Evolutionary conservation across 2,329 filamentous ascomycete species (phyloP).

Genomic region (Ascomycota sp.): DNA sequence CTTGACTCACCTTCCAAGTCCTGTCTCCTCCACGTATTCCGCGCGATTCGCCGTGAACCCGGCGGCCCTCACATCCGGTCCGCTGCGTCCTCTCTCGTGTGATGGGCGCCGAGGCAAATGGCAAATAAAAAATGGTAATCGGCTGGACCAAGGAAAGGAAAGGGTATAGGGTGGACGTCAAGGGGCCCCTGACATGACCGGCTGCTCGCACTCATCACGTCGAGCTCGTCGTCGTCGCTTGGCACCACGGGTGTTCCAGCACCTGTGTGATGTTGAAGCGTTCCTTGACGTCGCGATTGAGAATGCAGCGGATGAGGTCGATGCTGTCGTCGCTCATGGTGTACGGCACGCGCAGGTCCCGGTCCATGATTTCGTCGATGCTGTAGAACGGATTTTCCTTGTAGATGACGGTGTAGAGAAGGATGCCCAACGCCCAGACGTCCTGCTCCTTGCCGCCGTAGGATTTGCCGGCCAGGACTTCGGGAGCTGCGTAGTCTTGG

Average conservation of each 20-base stretch:
- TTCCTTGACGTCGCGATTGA: conserved; percentile 70
- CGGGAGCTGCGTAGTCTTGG: conserved; percentile 94
- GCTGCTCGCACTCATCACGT: no score
- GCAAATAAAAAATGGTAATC: no score
- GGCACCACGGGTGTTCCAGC: conserved; percentile 69
- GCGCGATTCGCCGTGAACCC: no score
- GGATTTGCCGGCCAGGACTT: conserved; percentile 78
- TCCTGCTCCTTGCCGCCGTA: conserved; percentile 96
- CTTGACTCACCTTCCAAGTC: no score
- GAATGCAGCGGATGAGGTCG: conserved; percentile 76
- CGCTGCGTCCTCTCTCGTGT: no score
- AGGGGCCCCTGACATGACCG: no score
- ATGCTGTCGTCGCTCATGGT: conserved; percentile 82
- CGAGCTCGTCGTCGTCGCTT: conserved; percentile 4
- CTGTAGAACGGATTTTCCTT: conserved; percentile 99
- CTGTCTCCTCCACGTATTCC: no score
- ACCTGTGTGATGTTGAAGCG: conserved; percentile 78
- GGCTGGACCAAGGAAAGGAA: no score
- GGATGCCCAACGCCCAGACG: conserved; percentile 90
- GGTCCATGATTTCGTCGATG: conserved; percentile 98
- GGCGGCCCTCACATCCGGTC: no score
- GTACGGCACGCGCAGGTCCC: conserved; percentile 78
- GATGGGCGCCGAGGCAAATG: no score
- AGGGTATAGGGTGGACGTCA: no score
- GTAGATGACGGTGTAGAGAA: conserved; percentile 97